Evolutionary conservation across 2,329 filamentous ascomycete species (phyloP), one percentile per base, ranked within the genome.

Genomic region (Paraphaeosphaeria sporulosa): DNA sequence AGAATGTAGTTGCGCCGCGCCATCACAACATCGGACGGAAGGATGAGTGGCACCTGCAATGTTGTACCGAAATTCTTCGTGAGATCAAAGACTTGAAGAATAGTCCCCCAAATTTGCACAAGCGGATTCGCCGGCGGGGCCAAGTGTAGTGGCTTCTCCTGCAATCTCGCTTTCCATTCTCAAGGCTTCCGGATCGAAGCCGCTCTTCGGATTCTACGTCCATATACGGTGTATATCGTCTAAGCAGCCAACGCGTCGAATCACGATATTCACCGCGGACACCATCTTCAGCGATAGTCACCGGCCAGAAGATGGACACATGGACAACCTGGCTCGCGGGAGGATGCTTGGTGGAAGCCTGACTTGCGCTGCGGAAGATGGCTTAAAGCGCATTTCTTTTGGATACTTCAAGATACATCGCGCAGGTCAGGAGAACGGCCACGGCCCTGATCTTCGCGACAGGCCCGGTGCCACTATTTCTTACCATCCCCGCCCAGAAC

Each of bases 351-450:
- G 57, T 17, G 19, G 38, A 9, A 49, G 57, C 13, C 50, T 59
- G 17, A 36, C 46, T 10, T 59, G 49, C 32, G 48, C 21, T 4
- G 13, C 51, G 5, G 30, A 36, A 7, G 23, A 15, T 5, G 32
- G 25, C 8, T 25, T 47, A 27, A 59, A 55, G 36, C 49, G 42
- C 2, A 55, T 59, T 32, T 55, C 57, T 2, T 47, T 59, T 21
- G 57, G 57, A 13, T 23, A 50, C 13, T 57, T 46, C 47, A 55
- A 54, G 30, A 40, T 60, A 15, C 52, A 60, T 19, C 53, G 53
- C 13, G 58, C 38, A 13, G 23, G 46, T 15, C 46, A 38, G 27
- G 36, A 60, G 30, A 42, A 54, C 17, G 52, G 25, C 15, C 44
- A 52, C 23, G n/a, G 43, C 4, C 15, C 32, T 15, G 42, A 63